Base-by-base conservation (phyloP, 768 basidiomycete genomes). In the Hemileccinum rubropunctum region DNA sequence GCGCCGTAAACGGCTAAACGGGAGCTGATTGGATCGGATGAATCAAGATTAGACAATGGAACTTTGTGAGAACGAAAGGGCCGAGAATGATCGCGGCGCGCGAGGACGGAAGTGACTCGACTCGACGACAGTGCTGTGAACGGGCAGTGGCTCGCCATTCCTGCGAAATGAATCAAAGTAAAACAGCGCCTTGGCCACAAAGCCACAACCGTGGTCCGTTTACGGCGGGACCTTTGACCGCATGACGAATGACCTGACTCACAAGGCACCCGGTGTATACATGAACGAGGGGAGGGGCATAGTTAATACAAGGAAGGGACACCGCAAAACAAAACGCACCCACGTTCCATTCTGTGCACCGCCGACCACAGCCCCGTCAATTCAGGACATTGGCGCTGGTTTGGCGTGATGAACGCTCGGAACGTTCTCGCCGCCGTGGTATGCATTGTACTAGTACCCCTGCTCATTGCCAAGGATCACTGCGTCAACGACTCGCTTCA, bases 141-240 rank as follows among this genome's bases (percentile, higher is more conserved):
- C 52, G 34, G 64, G 52, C 56, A 58, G 45, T 53, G 50, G 46
- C 11, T 52, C 38, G 36, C 60, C 54, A 48, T 58, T 58, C 50
- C 63, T 54, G 61, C 60, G 38, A 61, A 58, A 62, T 60, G 53
- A 61, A 61, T 23, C n/a, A 37, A 47, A 28, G 48, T 36, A 52
- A 48, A 42, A 58, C 66, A 66, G 60, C 32, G 66, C 52, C 55
- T 47, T 33, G n/a, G n/a, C n/a, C n/a, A n/a, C n/a, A n/a, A n/a
- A n/a, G n/a, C 28, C 44, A 34, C 14, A 34, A 10, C 42, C n/a
- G n/a, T n/a, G n/a, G n/a, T n/a, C 67, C 65, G 67, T 42, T 18
- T 32, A 30, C 18, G 27, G 46, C 67, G 65, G 65, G 57, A 52
- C 40, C 23, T 43, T 40, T 37, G 40, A 18, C 47, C 44, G 37